phyloP scores from a whole-genome alignment of 208 protist genomes.

The Trypanosoma scelopori region DNA sequence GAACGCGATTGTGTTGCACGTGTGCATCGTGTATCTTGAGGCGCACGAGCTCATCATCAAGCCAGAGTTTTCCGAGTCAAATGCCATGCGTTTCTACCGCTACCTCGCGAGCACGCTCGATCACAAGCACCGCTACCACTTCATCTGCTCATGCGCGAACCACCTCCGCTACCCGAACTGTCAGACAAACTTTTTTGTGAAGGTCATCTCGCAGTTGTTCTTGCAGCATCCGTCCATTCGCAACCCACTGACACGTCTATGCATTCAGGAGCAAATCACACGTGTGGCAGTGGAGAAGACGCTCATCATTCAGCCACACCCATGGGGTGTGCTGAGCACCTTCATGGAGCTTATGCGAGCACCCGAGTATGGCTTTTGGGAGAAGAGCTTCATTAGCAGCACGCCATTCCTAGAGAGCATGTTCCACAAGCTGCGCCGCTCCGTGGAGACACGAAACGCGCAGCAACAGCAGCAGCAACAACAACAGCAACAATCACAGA shows the following conservation, averaged over 20 bases:
- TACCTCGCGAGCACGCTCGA: constrained; percentile 93
- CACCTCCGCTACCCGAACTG: constrained; percentile 99
- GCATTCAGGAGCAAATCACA: constrained; percentile 97
- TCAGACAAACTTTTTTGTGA: constrained; percentile 99
- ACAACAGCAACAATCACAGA: constrained; percentile 37
- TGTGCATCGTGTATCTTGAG: constrained; percentile 81
- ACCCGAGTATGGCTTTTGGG: constrained; percentile 93
- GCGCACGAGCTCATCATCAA: constrained; percentile 31
- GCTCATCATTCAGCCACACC: constrained; percentile 98
- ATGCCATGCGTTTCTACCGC: constrained; percentile 96
- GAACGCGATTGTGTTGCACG: constrained; percentile 97
- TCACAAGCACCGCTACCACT: constrained; percentile 93
- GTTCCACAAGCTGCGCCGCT: constrained; percentile 92
- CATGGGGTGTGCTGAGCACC: constrained; percentile 99
- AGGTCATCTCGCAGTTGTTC: constrained; percentile 97
- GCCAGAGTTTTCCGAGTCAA: constrained; percentile 46
- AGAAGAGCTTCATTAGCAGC: constrained; percentile 91
- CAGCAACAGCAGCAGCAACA: constrained; percentile 35
- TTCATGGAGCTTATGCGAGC: constrained; percentile 99
- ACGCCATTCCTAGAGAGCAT: constrained; percentile 93
- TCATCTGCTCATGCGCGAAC: constrained; percentile 98
- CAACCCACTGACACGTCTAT: constrained; percentile 59
- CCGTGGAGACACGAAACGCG: constrained; percentile 43
- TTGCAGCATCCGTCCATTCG: constrained; percentile 56
- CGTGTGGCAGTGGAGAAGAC: constrained; percentile 97